Conservation (phyloP, 2,329 filamentous ascomycete genomes). For the Pseudogymnoascus sp. region DNA sequence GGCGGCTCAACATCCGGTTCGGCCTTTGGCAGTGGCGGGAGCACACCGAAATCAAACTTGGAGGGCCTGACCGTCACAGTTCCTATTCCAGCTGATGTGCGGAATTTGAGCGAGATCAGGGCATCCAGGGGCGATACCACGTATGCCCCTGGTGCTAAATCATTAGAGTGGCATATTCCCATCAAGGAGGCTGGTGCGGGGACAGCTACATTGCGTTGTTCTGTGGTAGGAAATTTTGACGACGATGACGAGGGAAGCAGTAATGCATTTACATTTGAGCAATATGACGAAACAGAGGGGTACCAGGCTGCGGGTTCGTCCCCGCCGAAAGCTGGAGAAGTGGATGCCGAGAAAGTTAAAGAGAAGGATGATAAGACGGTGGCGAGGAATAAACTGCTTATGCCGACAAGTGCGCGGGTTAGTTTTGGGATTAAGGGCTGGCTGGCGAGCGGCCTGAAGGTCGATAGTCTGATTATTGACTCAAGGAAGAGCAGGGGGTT, state of each 20-base stretch:
- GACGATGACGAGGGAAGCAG: constrained; percentile 38
- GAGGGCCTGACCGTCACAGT: constrained; percentile 74
- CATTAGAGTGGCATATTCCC: constrained; percentile 77
- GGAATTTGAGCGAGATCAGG: constrained; percentile 76
- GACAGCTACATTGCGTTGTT: constrained; percentile 70
- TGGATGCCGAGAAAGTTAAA: constrained; percentile 26
- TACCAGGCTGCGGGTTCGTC: constrained; percentile 42
- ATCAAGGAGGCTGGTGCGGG: constrained; percentile 66
- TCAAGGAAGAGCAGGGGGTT: constrained; percentile 77
- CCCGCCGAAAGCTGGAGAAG: constrained; percentile 30
- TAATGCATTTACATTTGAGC: constrained; percentile 28
- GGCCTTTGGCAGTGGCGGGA: constrained; percentile 33
- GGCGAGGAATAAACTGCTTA: constrained; percentile 66
- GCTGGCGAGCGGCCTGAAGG: constrained; percentile 59
- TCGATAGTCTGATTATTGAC: constrained; percentile 62
- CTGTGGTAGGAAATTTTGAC: constrained; percentile 60
- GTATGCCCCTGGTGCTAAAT: constrained; percentile 65
- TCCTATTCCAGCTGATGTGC: constrained; percentile 70
- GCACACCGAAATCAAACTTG: constrained; percentile 45
- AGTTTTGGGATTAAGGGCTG: constrained; percentile 66
- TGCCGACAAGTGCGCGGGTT: constrained; percentile 71
- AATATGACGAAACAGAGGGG: constrained; percentile 41
- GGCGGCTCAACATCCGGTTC: constrained; percentile 42
- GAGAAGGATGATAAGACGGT: constrained; percentile 49
- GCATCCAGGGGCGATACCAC: constrained; percentile 76